Evolutionary conservation across 176 grass and related monocot genomes (phyloP), one percentile per base, ranked within the genome.

Genomic region (Eragrostis curvula): DNA sequence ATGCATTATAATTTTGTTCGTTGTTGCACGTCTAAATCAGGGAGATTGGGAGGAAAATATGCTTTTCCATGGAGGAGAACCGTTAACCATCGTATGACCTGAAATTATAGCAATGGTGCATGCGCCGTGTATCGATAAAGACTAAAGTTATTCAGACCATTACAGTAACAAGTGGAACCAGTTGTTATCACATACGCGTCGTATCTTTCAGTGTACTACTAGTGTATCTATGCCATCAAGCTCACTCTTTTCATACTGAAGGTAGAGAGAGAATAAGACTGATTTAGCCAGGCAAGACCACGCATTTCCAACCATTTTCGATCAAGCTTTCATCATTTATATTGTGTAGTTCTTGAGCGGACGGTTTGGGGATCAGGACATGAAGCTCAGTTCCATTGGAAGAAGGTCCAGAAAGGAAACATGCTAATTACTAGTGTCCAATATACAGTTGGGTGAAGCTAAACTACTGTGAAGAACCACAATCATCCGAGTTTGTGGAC

Each of bases 21-120:
- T 21, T 69, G 46, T 43, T 83, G 58, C 21, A 23, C 59, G 74
- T 83, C 30, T 41, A 27, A 74, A 66, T 49, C 25, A 57, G 14
- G 16, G 48, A 64, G 7, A 0, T 21, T 7, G 52, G 52, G 14
- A 9, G 8, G 9, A 9, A 5, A 12, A 24, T 59, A 11, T 75
- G 48, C 25, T 68, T 70, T 36, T 59, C 0, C 0, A 18, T 9
- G 73, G 65, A 70, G 74, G 53, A 49, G 6, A 78, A 29, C 16
- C 2, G 15, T 70, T 63, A 43, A 7, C 21, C 1, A 11, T 41
- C 42, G 14, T 15, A 42, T 10, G 74, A 61, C 41, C 12, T 16
- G 17, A 18, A 51, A 39, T 65, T 48, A 39, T 48, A 39, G 18
- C 25, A 44, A 71, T 39, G 29, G 24, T 11, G n/a, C n/a, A n/a